Conservation (phyloP, 805 yeast genomes). For the Pachysolen tannophilus region DNA sequence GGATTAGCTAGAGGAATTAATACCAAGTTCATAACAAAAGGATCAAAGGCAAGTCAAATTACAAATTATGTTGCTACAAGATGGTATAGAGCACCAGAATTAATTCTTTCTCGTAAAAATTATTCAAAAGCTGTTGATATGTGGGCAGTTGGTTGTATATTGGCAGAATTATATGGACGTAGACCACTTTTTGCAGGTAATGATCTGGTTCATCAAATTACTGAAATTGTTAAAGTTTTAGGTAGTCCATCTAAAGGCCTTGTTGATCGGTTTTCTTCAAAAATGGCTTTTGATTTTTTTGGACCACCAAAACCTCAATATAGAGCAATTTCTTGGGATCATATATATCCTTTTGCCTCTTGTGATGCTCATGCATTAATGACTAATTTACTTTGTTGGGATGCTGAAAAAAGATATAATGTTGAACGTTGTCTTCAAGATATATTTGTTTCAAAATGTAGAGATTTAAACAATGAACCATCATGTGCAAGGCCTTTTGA, state of each 20-base stretch:
- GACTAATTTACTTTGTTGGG: slow-evolving; percentile 55
- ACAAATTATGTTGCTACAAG: slow-evolving; percentile 90
- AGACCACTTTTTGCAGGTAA: slow-evolving; percentile 75
- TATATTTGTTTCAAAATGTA: slow-evolving; percentile 42
- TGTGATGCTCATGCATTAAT: slow-evolving; percentile 44
- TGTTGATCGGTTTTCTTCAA: slow-evolving; percentile 34
- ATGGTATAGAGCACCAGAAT: slow-evolving; percentile 94
- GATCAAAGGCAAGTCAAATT: slow-evolving; percentile 35
- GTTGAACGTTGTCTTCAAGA: slow-evolving; percentile 54
- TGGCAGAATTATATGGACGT: slow-evolving; percentile 78
- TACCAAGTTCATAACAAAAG: slow-evolving; percentile 22
- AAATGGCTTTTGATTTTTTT: slow-evolving; percentile 38
- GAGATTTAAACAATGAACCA: slow-evolving; percentile 52
- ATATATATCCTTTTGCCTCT: slow-evolving; percentile 57
- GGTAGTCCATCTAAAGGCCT: slow-evolving; percentile 60
- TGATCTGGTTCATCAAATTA: slow-evolving; percentile 62
- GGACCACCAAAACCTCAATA: slow-evolving; percentile 35
- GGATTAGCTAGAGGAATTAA: slow-evolving; percentile 80
- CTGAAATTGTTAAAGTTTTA: slow-evolving; percentile 56
- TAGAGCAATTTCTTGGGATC: slow-evolving; percentile 37
- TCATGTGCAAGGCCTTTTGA: slow-evolving; percentile 43
- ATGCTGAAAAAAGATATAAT: slow-evolving; percentile 41
- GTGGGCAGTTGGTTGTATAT: slow-evolving; percentile 92
- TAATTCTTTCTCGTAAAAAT: slow-evolving; percentile 49
- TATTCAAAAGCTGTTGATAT: slow-evolving; percentile 73